Evolutionary conservation across 2,329 filamentous ascomycete species (phyloP).

Genomic region (Penicillium frequentans): DNA sequence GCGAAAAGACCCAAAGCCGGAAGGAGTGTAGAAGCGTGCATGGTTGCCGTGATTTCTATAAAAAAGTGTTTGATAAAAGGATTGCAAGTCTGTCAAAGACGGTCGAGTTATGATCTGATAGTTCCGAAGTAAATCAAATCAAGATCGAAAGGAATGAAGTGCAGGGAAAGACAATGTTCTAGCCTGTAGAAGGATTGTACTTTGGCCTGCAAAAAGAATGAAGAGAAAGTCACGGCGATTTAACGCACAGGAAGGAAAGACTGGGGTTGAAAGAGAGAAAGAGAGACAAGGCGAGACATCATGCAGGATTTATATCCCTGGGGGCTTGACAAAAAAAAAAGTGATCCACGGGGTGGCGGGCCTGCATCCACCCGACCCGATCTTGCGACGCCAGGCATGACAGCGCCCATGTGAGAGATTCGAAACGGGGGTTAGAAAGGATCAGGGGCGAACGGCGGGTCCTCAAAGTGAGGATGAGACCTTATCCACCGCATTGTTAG

Average conservation of each 20-base stretch:
- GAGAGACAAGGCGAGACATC: constrained; percentile 3
- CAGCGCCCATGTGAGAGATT: constrained; percentile 20
- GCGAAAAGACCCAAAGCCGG: constrained; percentile 30
- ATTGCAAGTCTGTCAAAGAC: constrained; percentile 19
- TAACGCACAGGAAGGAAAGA: constrained; percentile 18
- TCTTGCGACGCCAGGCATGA: constrained; percentile 23
- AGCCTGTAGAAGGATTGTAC: constrained; percentile 11
- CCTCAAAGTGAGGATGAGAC: constrained; percentile 6
- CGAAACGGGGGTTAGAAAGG: constrained; percentile 13
- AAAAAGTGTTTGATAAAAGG: not conserved
- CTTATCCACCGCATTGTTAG: constrained; percentile 9
- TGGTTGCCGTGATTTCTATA: constrained; percentile 14
- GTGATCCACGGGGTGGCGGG: constrained; percentile 17
- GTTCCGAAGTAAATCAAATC: not conserved
- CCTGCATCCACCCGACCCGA: constrained; percentile 29
- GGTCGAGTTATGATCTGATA: not conserved
- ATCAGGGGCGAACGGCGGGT: constrained; percentile 16
- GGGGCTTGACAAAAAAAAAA: constrained; percentile 3
- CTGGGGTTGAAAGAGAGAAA: constrained; percentile 4
- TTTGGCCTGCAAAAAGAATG: constrained; percentile 15
- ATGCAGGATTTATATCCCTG: constrained; percentile 3
- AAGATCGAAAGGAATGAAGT: constrained; percentile 8
- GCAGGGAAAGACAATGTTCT: constrained; percentile 1
- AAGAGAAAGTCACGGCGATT: constrained; percentile 10
- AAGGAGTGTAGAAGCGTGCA: constrained; percentile 31